A percentile compares a stretch with the other conserved stretches of the same genome.
Conservation (phyloP, 2,329 filamentous ascomycete species). For the Ophiocordyceps camponoti-rufipedis region DNA sequence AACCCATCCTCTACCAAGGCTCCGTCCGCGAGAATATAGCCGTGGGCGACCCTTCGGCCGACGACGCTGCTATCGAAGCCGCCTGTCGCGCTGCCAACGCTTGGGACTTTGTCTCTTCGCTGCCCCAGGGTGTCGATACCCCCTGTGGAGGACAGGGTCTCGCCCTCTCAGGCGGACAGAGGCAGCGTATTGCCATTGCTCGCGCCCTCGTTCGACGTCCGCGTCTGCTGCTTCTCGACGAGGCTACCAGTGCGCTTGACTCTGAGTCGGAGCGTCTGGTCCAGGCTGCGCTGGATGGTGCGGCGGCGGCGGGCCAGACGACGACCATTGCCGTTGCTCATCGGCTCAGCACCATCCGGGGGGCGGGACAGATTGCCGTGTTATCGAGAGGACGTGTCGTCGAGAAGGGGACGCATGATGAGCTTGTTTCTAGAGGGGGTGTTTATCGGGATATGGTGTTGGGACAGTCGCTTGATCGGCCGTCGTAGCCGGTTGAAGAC, state of each 20-base stretch:
- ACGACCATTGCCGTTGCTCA: conserved; percentile 51
- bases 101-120: conserved; percentile 33
- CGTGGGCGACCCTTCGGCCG: conserved; percentile 3
- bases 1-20: conserved; percentile 24
- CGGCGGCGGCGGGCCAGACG: conserved; percentile 26
- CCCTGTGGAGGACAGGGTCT: conserved; percentile 48
- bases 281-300: conserved; percentile 38
- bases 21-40: conserved; percentile 38
- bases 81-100: conserved; percentile 37
- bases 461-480: conserved; percentile 20
- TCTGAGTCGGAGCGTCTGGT: conserved; percentile 48
- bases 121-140: conserved; percentile 43
- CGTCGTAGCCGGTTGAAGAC: conserved; percentile 5
- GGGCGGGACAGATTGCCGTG: conserved; percentile 45
- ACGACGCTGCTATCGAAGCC: conserved; percentile 21
- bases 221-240: conserved; percentile 50
- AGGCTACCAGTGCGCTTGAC: conserved; percentile 49
- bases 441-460: conserved; percentile 36
- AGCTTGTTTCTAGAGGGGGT: conserved; percentile 30
- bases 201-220: conserved; percentile 51
- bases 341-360: conserved; percentile 32
- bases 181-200: conserved; percentile 56
- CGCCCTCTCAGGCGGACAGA: conserved; percentile 54
- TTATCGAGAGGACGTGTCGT: conserved; percentile 28
- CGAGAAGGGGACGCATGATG: conserved; percentile 42